Evolutionary conservation across 2,329 filamentous ascomycete species (phyloP), one percentile per base, ranked within the genome.

Genomic region (Exophiala alcalophila): DNA sequence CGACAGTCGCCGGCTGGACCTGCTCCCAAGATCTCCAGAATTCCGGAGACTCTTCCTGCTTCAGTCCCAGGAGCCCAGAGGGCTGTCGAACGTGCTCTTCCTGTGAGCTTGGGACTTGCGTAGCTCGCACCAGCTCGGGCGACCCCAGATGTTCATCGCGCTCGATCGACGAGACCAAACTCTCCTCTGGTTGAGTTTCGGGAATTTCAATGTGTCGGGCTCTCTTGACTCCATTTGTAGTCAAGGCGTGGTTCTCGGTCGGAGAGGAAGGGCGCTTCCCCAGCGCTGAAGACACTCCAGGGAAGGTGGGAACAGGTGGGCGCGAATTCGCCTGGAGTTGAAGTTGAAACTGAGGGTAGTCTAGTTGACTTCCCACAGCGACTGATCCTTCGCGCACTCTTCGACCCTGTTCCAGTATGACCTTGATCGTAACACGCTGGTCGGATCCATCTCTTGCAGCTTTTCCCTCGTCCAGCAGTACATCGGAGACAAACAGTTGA

Each of bases 391-490:
- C 44, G 12, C 53, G 49, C 16, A 56, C 32, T 3, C 37, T 36
- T 18, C 47, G 40, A 12, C 53, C 53, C 44, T 52, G 50, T 32
- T 56, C 54, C 24, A 50, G 40, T 23, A 57, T 49, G 19, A 57
- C 50, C 30, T 54, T 56, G 36, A 57, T 46, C 7, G 40, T 49
- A 11, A 41, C 50, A n/a, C 44, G 42, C 38, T 57, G 55, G 20
- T 57, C 55, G 12, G 31, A 29, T 23, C 48, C 50, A 47, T 56
- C 54, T 40, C 28, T 49, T 34, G 35, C 44, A 8, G 55, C 54
- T 36, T 48, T 52, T 18, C 55, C 55, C 35, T 56, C 54, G 37
- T 57, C 50, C 3, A 57, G 40, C 8, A 57, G 50, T 7, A 54
- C 44, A 40, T 57, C 55, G 9, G 50, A 48, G n/a, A 56, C 47